phyloP scores from a whole-genome alignment of 2,329 filamentous ascomycete species.

The Ceratocystis destructans region DNA sequence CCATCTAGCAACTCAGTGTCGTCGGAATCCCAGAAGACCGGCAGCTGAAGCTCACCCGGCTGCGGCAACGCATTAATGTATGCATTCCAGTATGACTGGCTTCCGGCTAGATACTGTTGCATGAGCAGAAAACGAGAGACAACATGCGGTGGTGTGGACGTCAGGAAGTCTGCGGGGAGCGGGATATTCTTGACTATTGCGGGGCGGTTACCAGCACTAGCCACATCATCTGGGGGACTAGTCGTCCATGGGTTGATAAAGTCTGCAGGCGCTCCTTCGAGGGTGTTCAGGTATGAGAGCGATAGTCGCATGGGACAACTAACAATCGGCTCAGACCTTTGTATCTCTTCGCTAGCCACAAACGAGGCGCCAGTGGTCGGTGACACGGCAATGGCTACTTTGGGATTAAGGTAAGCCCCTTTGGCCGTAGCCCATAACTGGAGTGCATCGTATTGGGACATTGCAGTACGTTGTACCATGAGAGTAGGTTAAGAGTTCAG shows the following conservation, averaged over 20 bases:
- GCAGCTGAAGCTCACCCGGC: constrained; percentile 41
- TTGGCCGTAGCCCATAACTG: constrained; percentile 36
- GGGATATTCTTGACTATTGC: constrained; percentile 17
- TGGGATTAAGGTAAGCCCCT: constrained; percentile 36
- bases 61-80: constrained; percentile 55
- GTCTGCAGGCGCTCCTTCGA: constrained; percentile 24
- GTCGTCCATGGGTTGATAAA: constrained; percentile 19
- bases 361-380: constrained; percentile 40
- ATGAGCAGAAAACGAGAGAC: constrained; percentile 55
- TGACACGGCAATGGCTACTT: constrained; percentile 41
- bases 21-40: constrained; percentile 49
- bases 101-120: constrained; percentile 48
- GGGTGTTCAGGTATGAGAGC: constrained; percentile 46
- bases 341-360: constrained; percentile 30
- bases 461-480: neutral
- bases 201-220: constrained; percentile 9
- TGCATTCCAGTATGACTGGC: constrained; percentile 50
- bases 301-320: constrained; percentile 39
- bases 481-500: neutral
- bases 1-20: constrained; percentile 45
- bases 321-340: constrained; percentile 34
- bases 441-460: constrained; percentile 24
- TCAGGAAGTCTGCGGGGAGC: constrained; percentile 40
- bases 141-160: constrained; percentile 41
- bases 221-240: neutral